phyloP scores from a whole-genome alignment of 2,329 filamentous ascomycete species.

The Atkinsonella texensis region DNA sequence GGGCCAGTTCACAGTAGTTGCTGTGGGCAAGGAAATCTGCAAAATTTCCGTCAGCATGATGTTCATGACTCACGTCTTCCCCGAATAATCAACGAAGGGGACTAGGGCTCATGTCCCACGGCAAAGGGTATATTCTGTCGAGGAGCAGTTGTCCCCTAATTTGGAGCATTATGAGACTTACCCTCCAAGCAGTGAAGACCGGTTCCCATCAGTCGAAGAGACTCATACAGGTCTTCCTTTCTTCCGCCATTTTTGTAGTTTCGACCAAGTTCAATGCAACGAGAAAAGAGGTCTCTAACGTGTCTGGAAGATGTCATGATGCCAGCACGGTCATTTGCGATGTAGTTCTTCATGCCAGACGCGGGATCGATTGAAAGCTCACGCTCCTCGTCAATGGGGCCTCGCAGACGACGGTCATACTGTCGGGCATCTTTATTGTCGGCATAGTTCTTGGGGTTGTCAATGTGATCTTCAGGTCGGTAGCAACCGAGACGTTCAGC shows the following conservation, averaged over 20 bases:
- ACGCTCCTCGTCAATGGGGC: slow-evolving; percentile 62
- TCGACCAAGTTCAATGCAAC: slow-evolving; percentile 69
- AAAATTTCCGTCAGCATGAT: slow-evolving; percentile 6
- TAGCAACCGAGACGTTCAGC: slow-evolving; percentile 74
- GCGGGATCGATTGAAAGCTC: slow-evolving; percentile 69
- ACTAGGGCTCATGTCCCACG: too few species aligned
- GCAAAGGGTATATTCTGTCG: too few species aligned
- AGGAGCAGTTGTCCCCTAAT: background rate
- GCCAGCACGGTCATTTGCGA: slow-evolving; percentile 66
- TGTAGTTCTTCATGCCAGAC: slow-evolving; percentile 85
- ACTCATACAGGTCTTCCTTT: slow-evolving; percentile 70
- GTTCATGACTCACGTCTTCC: too few species aligned
- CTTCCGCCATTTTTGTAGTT: slow-evolving; percentile 47
- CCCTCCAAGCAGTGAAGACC: slow-evolving; percentile 80
- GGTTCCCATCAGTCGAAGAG: slow-evolving; percentile 74
- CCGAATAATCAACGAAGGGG: too few species aligned
- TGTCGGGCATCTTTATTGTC: slow-evolving; percentile 76
- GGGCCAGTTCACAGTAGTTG: slow-evolving; percentile 79
- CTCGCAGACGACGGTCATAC: slow-evolving; percentile 72
- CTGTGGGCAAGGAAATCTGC: slow-evolving; percentile 82
- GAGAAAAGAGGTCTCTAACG: slow-evolving; percentile 59
- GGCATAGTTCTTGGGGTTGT: slow-evolving; percentile 79
- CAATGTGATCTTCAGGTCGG: slow-evolving; percentile 62
- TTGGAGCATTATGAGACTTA: slow-evolving; percentile 16
- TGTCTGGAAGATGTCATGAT: slow-evolving; percentile 76